Evolutionary conservation across 164 flowering plant genomes (phyloP), one percentile per base, ranked within the genome.

Genomic region (Vitis riparia): DNA sequence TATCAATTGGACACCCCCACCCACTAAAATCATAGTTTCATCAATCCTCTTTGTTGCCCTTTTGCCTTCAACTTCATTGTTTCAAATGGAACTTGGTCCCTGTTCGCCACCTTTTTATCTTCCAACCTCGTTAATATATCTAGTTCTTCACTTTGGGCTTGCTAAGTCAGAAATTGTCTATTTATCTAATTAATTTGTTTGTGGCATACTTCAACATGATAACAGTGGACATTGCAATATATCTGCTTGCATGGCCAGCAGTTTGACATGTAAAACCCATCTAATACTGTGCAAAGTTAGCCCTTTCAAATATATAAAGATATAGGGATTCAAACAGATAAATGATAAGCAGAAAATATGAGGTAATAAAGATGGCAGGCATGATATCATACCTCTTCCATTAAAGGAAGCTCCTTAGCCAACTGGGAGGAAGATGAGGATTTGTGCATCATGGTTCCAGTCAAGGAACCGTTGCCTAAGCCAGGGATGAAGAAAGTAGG

Each of bases 391-490:
- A 96, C 99, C 98, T 96, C 98, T 63, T 93, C 98, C 78, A 84
- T 60, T n/a, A 92, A 69, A 19, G 88, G 77, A 49, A 87, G 81
- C 5, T 93, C 98, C 81, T 87, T 91, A 11, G 88, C 84, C 68
- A 92, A 75, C 68, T 88, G 97, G 62, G 91, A 84, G 1, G 91
- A 88, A 44, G 98, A 93, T 1, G 87, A 81, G 53, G 95, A 92
- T 75, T 74, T 84, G 44, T 81, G 85, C 77, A 88, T 52, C 11
- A 73, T 71, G 55, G 89, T 76, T 63, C 88, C 89, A 17, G 88
- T 81, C 76, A 86, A 69, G 8, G 86, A 85, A 61, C 97, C 94
- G 77, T 89, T 95, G 68, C 86, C 85, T 64, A 88, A 78, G 69
- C 91, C 82, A 62, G 90, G 74, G 52, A 88, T 71, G 75, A 88